A percentile compares a stretch with the other conserved stretches of the same genome.
Conservation (phyloP, 768 basidiomycete species). For the Asterophora lycoperdoides region DNA sequence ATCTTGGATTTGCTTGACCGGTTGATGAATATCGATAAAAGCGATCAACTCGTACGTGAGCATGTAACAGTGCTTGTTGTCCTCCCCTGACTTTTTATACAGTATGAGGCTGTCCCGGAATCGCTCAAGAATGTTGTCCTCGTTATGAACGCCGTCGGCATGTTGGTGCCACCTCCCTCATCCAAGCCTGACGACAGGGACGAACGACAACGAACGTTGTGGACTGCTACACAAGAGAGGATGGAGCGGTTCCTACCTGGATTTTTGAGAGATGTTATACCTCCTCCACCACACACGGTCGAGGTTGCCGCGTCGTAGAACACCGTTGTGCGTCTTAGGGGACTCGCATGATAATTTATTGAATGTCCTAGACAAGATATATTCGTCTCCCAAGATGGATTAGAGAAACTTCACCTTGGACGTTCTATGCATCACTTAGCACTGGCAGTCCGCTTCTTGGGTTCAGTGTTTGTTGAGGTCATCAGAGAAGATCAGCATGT, state of each 20-base stretch:
- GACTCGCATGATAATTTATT: background rate
- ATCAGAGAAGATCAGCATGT: too few species aligned
- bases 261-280: conserved; percentile 72
- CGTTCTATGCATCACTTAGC: conserved; percentile 30
- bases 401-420: conserved; percentile 54
- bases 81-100: conserved; percentile 1
- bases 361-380: background rate
- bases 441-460: conserved; percentile 1
- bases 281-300: conserved; percentile 24
- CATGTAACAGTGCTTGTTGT: background rate
- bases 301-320: conserved; percentile 1
- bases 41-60: conserved; percentile 77
- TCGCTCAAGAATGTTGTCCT: conserved; percentile 94
- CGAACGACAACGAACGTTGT: conserved; percentile 65
- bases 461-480: too few species aligned
- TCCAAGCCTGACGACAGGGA: conserved; percentile 44
- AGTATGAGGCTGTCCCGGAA: conserved; percentile 96
- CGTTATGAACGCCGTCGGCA: conserved; percentile 88
- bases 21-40: conserved; percentile 80
- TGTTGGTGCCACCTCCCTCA: conserved; percentile 64
- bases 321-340: background rate
- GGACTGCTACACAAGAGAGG: conserved; percentile 81
- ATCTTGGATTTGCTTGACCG: conserved; percentile 87
- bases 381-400: too few species aligned
- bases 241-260: conserved; percentile 91